Evolutionary conservation across 2,329 filamentous ascomycete species (phyloP).

Genomic region (Talaromyces sp.): DNA sequence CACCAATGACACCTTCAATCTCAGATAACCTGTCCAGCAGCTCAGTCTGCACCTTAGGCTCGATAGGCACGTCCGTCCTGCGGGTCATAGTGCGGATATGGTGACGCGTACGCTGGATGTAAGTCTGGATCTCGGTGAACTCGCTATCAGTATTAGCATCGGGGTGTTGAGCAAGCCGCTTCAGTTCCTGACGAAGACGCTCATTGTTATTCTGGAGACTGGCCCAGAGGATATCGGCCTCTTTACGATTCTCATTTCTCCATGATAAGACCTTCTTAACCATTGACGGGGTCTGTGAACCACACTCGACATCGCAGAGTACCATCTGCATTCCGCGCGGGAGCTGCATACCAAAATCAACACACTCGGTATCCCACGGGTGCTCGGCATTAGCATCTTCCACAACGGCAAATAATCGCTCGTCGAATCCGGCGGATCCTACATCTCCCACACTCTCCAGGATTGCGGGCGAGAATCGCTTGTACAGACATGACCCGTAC

Average conservation of each 20-base stretch:
- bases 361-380: conserved; percentile 79
- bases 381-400: conserved; percentile 55
- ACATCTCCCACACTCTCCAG: conserved; percentile 69
- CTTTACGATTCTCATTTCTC: conserved; percentile 66
- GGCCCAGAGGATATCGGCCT: conserved; percentile 73
- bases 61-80: conserved; percentile 78
- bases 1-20: conserved; percentile 81
- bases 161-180: conserved; percentile 51
- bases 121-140: conserved; percentile 56
- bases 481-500: conserved; percentile 87
- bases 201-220: conserved; percentile 75
- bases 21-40: conserved; percentile 74
- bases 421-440: conserved; percentile 67
- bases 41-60: conserved; percentile 81
- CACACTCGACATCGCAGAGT: conserved; percentile 96
- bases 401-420: conserved; percentile 66
- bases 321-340: conserved; percentile 75
- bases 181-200: conserved; percentile 66
- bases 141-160: conserved; percentile 47
- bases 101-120: conserved; percentile 55
- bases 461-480: conserved; percentile 83
- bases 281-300: conserved; percentile 92
- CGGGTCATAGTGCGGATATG: conserved; percentile 76
- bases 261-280: conserved; percentile 88
- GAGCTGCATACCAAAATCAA: conserved; percentile 69